Evolutionary conservation across 768 basidiomycete species (phyloP), one percentile per base, ranked within the genome.

Genomic region (Nidularia pulvinata): DNA sequence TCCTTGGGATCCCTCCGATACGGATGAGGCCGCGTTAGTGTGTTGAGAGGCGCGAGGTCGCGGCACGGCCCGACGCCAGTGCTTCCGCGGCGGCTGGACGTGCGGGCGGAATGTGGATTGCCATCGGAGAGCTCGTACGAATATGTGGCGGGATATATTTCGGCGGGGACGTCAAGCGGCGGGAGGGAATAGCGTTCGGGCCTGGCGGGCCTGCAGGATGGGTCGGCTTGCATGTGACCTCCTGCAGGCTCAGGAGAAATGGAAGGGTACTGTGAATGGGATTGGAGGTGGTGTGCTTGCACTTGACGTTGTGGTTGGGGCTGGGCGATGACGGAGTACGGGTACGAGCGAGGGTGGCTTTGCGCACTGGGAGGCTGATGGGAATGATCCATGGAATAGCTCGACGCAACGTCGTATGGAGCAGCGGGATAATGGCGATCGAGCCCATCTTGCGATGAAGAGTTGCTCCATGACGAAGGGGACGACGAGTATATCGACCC

Each of bases 1-100:
- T 90, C 88, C 32, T 75, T 59, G 25, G 82, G 83, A 52, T 85
- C 76, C 53, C 88, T 78, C 48, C 78, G 74, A 52, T 85, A 88
- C 6, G 81, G 78, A 57, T 82, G 81, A 43, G 64, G 70, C 19
- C 84, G 77, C 45, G 73, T 76, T 52, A 88, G 70, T 16, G 79
- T 69, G 50, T 79, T 71, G 48, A 90, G 72, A 11, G 88, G 86
- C 6, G 82, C 84, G 13, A 89, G 76, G 54, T 76, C 77, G 6
- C 71, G 65, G 36, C 65, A 56, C 13, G 59, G 65, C 4, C 64
- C 66, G 50, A 64, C 51, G 22, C 61, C 64, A 19, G 19, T 19
- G 19, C 64, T 67, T 57, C 67, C 59, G 49, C 5, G 57, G 48
- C 25, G 48, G 35, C 25, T 33, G 25, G 39, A 39, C 25, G 14